These are phyloP conservation scores for Multifurca ochricompacta DNA, from an alignment of 768 basidiomycete genomes.

Conservation along the genomic window DNA sequence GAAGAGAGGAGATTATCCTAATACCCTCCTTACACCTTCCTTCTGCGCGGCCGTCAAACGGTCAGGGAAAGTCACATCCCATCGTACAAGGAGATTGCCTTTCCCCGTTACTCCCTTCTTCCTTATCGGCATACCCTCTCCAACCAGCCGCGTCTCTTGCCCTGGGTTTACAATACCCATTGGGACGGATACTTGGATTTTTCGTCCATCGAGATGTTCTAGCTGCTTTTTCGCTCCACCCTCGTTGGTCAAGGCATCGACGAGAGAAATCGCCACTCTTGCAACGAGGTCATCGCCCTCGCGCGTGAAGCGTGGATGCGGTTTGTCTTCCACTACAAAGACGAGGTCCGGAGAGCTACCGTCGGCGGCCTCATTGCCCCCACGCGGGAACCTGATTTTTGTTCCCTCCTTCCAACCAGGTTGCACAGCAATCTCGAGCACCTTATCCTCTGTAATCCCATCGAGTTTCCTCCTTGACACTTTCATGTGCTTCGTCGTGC, in stretches of 20 bases:
- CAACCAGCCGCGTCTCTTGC: conserved; percentile 57
- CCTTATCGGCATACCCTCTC: conserved; percentile 89
- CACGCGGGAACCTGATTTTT: conserved; percentile 81
- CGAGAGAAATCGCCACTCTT: conserved; percentile 57
- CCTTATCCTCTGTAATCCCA: conserved; percentile 77
- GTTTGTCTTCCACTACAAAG: conserved; percentile 95
- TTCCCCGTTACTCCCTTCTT: conserved; percentile 64
- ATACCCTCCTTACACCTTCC: conserved; percentile 66
- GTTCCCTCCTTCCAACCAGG: conserved; percentile 98
- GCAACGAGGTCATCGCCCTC: conserved; percentile 75
- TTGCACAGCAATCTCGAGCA: conserved; percentile 68
- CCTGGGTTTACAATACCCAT: conserved; percentile 67
- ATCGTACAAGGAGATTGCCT: conserved; percentile 78
- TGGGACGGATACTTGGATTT: conserved; percentile 61
- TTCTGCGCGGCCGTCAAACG: conserved; percentile 69
- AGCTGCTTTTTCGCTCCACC: conserved; percentile 44
- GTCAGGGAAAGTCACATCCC: conserved; percentile 82
- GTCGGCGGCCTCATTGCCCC: conserved; percentile 67
- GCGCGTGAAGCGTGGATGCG: conserved; percentile 65
- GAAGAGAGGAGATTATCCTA: conserved; percentile 31
- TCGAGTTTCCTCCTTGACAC: conserved; percentile 66
- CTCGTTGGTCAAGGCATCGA: conserved; percentile 71
- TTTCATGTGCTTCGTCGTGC: conserved; percentile 82
- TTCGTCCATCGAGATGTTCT: conserved; percentile 73
- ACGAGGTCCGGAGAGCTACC: conserved; percentile 86